Evolutionary conservation across 139 green algal species (phyloP), one percentile per base, ranked within the genome.

Genomic region (Auxenochlorella protothecoides): DNA sequence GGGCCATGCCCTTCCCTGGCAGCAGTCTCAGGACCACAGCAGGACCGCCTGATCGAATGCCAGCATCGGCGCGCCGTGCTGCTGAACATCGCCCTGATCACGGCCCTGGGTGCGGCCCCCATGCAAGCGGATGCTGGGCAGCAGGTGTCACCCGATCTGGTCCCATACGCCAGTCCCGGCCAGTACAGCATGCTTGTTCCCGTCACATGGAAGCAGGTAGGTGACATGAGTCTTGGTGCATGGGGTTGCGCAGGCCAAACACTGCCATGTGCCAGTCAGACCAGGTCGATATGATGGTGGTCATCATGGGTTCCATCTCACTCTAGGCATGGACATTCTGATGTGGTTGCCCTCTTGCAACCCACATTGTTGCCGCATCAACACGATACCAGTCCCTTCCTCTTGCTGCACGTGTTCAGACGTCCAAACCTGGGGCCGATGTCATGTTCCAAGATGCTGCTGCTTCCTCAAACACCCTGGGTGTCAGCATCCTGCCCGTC

Each of bases 401-500:
- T 44, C 27, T 44, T 1, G 27, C 27, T 44, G 27, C 27, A 3
- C 7, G 10, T 67, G 63, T n/a, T 10, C 65, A 77, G 68, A 68
- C 73, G 15, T 57, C 52, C 53, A 85, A 84, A 63, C 69, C 83
- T 70, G 90, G 90, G 5, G 90, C 90, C 10, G 86, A 92, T 68
- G 84, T 83, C 9, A 74, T 96, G 52, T 94, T 92, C 62, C 78
- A 86, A 62, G 86, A 95, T 77, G 87, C 88, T 5, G 10, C 9
- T 2, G 72, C 71, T 61, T 80, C 81, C 56, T 87, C 79, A 62
- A 90, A 79, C 6, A 86, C 68, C 11, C 62, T 96, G 3, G 90
- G 90, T 0, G 81, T 96, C 4, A 93, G 87, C 4, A 84, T 95
- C 3, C 86, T 75, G 72, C 88, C 89, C 2, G 85, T 95, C 55